Conservation (phyloP, 2,329 filamentous ascomycete genomes). For the Aspergillus sp. region DNA sequence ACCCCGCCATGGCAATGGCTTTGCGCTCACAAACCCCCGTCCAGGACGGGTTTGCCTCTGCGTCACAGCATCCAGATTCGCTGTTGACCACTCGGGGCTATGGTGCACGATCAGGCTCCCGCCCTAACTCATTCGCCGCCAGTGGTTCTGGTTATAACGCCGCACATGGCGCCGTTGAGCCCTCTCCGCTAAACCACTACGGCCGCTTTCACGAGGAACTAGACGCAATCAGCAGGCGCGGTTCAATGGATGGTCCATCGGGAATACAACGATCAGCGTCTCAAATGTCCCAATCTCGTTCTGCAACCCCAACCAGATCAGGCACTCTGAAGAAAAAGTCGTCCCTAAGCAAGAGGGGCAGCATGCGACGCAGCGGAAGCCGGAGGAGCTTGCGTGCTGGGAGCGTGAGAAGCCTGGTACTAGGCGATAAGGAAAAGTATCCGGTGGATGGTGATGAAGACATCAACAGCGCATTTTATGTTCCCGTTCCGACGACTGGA, state of each 20-base stretch:
- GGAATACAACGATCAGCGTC: conserved; percentile 46
- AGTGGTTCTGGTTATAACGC: conserved; percentile 42
- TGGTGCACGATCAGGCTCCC: conserved; percentile 38
- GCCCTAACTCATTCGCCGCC: conserved; percentile 48
- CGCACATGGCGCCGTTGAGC: conserved; percentile 37
- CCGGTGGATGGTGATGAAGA: conserved; percentile 58
- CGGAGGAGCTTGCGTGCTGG: conserved; percentile 81
- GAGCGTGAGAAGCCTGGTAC: conserved; percentile 78
- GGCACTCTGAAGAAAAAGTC: conserved; percentile 89
- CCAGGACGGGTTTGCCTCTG: conserved; percentile 43
- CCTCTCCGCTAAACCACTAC: conserved; percentile 39
- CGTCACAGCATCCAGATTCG: conserved; percentile 36
- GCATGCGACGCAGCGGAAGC: conserved; percentile 79
- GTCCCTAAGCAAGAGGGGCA: conserved; percentile 74
- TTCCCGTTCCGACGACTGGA: conserved; percentile 84
- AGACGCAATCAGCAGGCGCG: conserved; percentile 40
- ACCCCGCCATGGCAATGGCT: conserved; percentile 42
- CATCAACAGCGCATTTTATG: conserved; percentile 81
- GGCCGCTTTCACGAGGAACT: conserved; percentile 47
- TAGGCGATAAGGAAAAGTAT: conserved; percentile 66
- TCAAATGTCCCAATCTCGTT: conserved; percentile 47
- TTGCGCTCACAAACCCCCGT: conserved; percentile 45
- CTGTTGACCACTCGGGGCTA: conserved; percentile 39
- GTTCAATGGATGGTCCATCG: conserved; percentile 39
- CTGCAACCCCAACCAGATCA: conserved; percentile 52